A percentile compares a stretch with the other conserved stretches of the same genome.
Evolutionary conservation across 1,284 basidiomycete species (phyloP).

Genomic region (Cerrena zonata): DNA sequence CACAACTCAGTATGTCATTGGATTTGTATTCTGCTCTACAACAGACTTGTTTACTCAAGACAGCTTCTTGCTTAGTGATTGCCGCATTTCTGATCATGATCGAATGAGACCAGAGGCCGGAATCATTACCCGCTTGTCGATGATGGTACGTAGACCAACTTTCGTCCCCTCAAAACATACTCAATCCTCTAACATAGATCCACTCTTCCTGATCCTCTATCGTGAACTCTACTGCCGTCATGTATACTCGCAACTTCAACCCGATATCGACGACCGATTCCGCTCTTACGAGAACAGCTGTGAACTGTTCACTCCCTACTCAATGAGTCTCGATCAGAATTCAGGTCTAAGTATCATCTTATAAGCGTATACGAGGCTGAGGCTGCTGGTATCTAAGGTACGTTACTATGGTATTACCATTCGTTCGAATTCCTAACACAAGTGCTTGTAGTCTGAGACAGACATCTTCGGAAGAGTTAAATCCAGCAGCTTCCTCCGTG

Average conservation of each 20-base stretch:
- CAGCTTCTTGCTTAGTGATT: too few species aligned
- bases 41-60: too few species aligned
- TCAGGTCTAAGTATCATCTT: conserved; percentile 20
- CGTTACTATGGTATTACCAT: conserved; percentile 9
- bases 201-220: conserved; percentile 93
- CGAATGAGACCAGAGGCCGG: conserved; percentile 99
- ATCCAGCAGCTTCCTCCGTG: conserved; percentile 17
- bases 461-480: conserved; percentile 6
- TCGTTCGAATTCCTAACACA: background rate
- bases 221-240: conserved; percentile 92
- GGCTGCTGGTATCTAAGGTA: conserved; percentile 30
- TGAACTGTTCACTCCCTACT: conserved; percentile 93
- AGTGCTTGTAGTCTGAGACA: conserved; percentile 18
- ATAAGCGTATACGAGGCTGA: conserved; percentile 59
- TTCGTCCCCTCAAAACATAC: conserved; percentile 1
- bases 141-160: conserved; percentile 56
- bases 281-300: conserved; percentile 99
- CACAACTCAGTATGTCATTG: too few species aligned
- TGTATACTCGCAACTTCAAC: conserved; percentile 91
- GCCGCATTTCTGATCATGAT: too few species aligned
- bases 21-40: too few species aligned
- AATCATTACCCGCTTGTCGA: conserved; percentile 90
- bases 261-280: conserved; percentile 95
- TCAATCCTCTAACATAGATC: conserved; percentile 45
- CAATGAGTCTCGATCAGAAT: conserved; percentile 36